Percentiles rank a stretch among this genome's conserved stretches.
These are phyloP conservation scores for Polyporus arcularius DNA, from an alignment of 768 basidiomycete genomes.

Conservation along the genomic window DNA sequence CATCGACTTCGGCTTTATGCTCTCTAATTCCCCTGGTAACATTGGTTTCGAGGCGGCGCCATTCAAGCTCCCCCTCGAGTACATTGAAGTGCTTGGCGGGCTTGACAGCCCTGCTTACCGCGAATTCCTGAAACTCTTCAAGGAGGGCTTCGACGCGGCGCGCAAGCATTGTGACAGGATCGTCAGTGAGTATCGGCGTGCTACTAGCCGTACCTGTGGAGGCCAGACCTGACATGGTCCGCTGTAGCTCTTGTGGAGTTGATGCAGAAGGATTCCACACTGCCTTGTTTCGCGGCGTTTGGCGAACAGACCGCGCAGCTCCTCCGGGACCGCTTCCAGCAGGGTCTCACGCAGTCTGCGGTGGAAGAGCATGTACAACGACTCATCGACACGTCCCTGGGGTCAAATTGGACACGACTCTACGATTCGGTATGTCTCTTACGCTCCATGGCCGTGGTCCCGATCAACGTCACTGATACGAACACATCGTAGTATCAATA, in stretches of 20 bases:
- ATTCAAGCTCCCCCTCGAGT: constrained; percentile 94
- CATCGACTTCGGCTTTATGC: constrained; percentile 98
- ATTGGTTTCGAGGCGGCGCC: constrained; percentile 99
- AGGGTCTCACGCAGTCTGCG: constrained; percentile 79
- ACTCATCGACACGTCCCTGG: constrained; percentile 86
- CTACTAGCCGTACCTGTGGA: not conserved
- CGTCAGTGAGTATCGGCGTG: constrained; percentile 60
- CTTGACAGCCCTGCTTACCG: constrained; percentile 70
- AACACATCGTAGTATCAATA: constrained; percentile 73
- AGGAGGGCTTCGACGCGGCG: constrained; percentile 90
- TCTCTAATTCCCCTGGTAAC: constrained; percentile 95
- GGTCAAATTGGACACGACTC: constrained; percentile 91
- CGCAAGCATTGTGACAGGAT: constrained; percentile 96
- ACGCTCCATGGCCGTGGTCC: too few relatives aligned
- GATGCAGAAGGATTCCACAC: constrained; percentile 95
- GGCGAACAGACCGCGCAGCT: constrained; percentile 90
- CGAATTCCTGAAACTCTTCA: constrained; percentile 87
- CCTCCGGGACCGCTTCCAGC: constrained; percentile 92
- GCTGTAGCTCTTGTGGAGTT: constrained; percentile 79
- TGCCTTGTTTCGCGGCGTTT: constrained; percentile 88
- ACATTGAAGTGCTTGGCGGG: constrained; percentile 94
- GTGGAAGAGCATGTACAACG: constrained; percentile 90
- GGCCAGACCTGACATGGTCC: not conserved
- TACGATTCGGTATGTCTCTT: constrained; percentile 82
- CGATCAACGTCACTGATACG: not conserved